Conservation (phyloP, 2,329 filamentous ascomycete genomes). For the Claviceps fusiformis region DNA sequence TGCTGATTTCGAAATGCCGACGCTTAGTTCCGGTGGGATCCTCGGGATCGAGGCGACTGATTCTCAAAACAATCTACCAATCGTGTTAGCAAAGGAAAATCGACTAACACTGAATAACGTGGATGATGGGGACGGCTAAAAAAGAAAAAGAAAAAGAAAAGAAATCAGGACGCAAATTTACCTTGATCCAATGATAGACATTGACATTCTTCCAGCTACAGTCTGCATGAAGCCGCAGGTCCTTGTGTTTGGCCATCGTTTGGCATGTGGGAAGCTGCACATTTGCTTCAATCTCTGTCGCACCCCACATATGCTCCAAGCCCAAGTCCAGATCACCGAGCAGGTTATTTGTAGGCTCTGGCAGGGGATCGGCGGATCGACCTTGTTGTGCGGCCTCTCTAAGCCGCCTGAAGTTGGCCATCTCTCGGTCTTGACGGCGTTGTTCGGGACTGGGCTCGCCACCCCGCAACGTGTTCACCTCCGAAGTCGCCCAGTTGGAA, state of each 20-base stretch:
- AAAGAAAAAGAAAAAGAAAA: not conserved
- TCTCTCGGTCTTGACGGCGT: constrained; percentile 32
- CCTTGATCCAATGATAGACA: constrained; percentile 95
- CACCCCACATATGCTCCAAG: constrained; percentile 61
- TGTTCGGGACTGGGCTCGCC: constrained; percentile 53
- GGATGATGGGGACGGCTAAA: not conserved
- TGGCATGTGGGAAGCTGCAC: constrained; percentile 84
- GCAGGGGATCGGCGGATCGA: constrained; percentile 27
- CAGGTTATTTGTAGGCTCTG: constrained; percentile 51
- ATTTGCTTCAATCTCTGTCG: constrained; percentile 89
- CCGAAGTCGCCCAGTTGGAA: constrained; percentile 60
- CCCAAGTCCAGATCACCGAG: constrained; percentile 65
- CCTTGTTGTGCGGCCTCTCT: constrained; percentile 33
- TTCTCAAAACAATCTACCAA: constrained; percentile 71
- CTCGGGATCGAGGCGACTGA: constrained; percentile 69
- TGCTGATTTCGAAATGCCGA: constrained; percentile 89
- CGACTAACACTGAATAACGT: too few species aligned
- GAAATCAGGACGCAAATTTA: constrained; percentile 20
- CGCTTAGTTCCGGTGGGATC: constrained; percentile 60
- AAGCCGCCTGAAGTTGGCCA: constrained; percentile 37
- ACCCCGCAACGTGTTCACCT: constrained; percentile 63
- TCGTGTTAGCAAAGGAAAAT: not conserved
- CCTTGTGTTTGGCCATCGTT: constrained; percentile 63
- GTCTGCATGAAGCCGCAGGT: constrained; percentile 62
- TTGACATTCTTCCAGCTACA: constrained; percentile 90